Conservation (phyloP, 768 basidiomycete species). For the Paxillus rubicundulus region DNA sequence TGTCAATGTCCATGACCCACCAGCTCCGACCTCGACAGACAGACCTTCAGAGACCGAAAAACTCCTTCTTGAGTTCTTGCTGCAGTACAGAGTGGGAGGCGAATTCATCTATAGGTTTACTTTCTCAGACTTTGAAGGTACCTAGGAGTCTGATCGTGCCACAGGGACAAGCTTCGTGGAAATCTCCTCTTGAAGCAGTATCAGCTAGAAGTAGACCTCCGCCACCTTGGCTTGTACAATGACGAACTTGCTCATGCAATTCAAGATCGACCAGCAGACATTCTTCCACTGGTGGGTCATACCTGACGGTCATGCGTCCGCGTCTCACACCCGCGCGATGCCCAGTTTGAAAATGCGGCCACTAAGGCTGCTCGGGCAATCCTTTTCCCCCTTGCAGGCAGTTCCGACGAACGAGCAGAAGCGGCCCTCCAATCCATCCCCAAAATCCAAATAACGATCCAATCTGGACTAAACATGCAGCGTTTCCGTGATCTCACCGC, state of each 20-base stretch:
- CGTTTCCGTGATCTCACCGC: conserved; percentile 94
- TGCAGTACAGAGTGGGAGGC: conserved; percentile 83
- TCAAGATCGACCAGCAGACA: conserved; percentile 85
- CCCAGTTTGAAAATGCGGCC: conserved; percentile 88
- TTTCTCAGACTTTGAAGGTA: background rate
- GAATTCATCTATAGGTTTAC: conserved; percentile 88
- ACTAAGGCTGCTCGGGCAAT: conserved; percentile 81
- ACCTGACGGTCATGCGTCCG: background rate
- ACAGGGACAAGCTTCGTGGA: conserved; percentile 81
- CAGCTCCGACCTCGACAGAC: conserved; percentile 57
- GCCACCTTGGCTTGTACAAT: conserved; percentile 78
- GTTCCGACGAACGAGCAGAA: conserved; percentile 44
- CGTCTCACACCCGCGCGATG: background rate
- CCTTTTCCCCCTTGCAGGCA: conserved; percentile 72
- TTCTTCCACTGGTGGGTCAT: conserved; percentile 74
- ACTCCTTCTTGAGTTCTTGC: conserved; percentile 79
- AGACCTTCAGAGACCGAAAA: conserved; percentile 80
- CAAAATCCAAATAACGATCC: conserved; percentile 83
- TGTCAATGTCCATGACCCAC: conserved; percentile 70
- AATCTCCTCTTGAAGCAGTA: conserved; percentile 88
- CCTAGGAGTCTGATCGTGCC: background rate
- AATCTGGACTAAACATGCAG: conserved; percentile 88
- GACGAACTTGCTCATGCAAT: conserved; percentile 92
- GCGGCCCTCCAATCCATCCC: conserved; percentile 52
- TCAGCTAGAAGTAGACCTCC: conserved; percentile 82